Evolutionary conservation across 257 asterid genomes (phyloP).

Genomic region (Parsonsia alboflavescens): DNA sequence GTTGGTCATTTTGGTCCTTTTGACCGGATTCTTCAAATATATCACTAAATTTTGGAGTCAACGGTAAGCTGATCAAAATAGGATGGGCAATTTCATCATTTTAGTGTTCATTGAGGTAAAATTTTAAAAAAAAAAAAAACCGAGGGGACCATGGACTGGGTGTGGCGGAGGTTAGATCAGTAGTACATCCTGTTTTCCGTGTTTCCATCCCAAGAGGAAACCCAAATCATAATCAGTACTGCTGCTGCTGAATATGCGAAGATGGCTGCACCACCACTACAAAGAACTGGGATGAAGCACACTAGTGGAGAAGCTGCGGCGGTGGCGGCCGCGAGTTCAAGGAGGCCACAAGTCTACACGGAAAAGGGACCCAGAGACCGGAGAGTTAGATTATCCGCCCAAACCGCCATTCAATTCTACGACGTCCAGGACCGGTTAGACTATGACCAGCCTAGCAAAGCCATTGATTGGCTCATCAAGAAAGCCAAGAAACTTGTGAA

Average conservation of each 20-base stretch:
- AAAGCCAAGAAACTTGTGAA: slow-evolving; percentile 42
- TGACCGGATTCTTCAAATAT: too few species aligned
- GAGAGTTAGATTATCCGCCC: slow-evolving; percentile 54
- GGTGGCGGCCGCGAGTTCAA: slow-evolving; percentile 31
- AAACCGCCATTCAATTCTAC: slow-evolving; percentile 60
- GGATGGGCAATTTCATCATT: too few species aligned
- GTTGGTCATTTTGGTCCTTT: too few species aligned
- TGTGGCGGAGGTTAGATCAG: too few species aligned
- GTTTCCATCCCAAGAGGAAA: slow-evolving; percentile 9
- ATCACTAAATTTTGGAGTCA: too few species aligned
- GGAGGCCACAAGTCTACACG: slow-evolving; percentile 48
- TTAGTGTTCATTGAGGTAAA: too few species aligned
- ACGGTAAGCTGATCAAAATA: too few species aligned
- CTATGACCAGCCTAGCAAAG: slow-evolving; percentile 61
- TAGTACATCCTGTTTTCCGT: too few species aligned
- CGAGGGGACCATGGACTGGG: too few species aligned
- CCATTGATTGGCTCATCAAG: slow-evolving; percentile 56
- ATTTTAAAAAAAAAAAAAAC: too few species aligned
- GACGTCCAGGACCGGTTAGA: slow-evolving; percentile 65
- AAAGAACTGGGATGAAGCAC: slow-evolving; percentile 29
- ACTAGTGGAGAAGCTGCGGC: slow-evolving; percentile 11
- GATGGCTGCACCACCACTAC: too few species aligned
- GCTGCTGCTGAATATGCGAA: slow-evolving; percentile 12
- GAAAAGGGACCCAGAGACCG: slow-evolving; percentile 61
- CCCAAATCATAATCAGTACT: background rate